Evolutionary conservation across 2,329 filamentous ascomycete species (phyloP).

Genomic region (Neonectria hederae): DNA sequence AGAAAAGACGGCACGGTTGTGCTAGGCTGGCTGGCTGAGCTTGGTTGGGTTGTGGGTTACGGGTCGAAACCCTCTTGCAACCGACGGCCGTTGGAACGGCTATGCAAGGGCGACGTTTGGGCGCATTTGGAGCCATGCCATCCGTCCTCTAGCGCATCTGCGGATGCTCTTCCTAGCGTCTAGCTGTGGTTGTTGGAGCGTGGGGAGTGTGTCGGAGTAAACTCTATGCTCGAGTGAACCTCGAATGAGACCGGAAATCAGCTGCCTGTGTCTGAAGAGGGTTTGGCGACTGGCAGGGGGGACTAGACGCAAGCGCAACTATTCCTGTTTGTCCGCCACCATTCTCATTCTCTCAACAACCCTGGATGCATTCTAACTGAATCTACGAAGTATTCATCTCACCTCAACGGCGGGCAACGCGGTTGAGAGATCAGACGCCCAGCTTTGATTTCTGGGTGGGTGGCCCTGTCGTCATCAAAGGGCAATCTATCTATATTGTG

Average conservation of each 20-base stretch:
- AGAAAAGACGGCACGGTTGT: neutral
- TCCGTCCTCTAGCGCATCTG: slow-evolving; percentile 27
- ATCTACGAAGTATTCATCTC: neutral
- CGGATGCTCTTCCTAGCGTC: slow-evolving; percentile 23
- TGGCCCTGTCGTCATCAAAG: slow-evolving; percentile 19
- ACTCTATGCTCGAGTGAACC: slow-evolving; percentile 32
- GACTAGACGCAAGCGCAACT: no score
- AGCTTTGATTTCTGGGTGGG: slow-evolving; percentile 5
- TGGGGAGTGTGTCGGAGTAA: slow-evolving; percentile 22
- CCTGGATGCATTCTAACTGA: neutral
- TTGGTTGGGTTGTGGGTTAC: slow-evolving; percentile 20
- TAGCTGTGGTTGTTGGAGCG: slow-evolving; percentile 19
- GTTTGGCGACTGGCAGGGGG: neutral
- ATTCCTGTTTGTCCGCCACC: neutral
- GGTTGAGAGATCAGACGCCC: neutral
- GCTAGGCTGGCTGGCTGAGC: neutral
- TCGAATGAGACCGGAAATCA: slow-evolving; percentile 19
- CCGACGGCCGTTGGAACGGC: slow-evolving; percentile 32
- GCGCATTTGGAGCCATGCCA: slow-evolving; percentile 32
- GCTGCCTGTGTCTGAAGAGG: neutral
- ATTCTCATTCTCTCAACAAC: neutral
- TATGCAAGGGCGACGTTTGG: slow-evolving; percentile 35
- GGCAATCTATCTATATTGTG: slow-evolving; percentile 5
- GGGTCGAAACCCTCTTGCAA: slow-evolving; percentile 28
- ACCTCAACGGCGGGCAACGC: neutral